Evolutionary conservation across 441 rosid species (phyloP).

Genomic region (Erodium trifolium): DNA sequence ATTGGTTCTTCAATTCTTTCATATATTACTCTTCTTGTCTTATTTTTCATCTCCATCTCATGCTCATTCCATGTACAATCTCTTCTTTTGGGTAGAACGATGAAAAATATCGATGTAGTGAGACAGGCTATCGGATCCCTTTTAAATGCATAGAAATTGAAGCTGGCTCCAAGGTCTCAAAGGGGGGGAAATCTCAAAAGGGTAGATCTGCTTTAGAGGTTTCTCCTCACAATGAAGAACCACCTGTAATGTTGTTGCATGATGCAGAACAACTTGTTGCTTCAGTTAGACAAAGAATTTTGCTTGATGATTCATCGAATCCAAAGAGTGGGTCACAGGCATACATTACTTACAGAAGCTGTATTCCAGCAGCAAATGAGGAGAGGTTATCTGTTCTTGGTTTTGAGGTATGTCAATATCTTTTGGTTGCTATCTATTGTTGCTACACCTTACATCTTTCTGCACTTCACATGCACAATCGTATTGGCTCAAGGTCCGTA

Average conservation of each 20-base stretch:
- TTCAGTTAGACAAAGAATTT: constrained; percentile 31
- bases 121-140: constrained; percentile 83
- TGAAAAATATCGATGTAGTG: constrained; percentile 75
- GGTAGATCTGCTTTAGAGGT: constrained; percentile 32
- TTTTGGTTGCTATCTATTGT: background rate
- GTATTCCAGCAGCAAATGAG: constrained; percentile 52
- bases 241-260: too few species aligned
- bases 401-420: constrained; percentile 57
- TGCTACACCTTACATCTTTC: background rate
- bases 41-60: background rate
- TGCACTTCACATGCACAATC: background rate
- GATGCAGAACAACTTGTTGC: constrained; percentile 5
- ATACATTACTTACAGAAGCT: constrained; percentile 77
- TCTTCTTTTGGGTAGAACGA: constrained; percentile 34
- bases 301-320: constrained; percentile 37
- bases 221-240: constrained; percentile 13
- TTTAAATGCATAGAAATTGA: constrained; percentile 53
- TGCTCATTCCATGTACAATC: background rate
- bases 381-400: constrained; percentile 69
- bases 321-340: constrained; percentile 30
- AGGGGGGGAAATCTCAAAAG: constrained; percentile 30
- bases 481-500: background rate
- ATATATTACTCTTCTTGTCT: background rate
- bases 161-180: constrained; percentile 21
- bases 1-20: background rate